Evolutionary conservation across 2,329 filamentous ascomycete genomes (phyloP).

Genomic region (Beauveria sp.): DNA sequence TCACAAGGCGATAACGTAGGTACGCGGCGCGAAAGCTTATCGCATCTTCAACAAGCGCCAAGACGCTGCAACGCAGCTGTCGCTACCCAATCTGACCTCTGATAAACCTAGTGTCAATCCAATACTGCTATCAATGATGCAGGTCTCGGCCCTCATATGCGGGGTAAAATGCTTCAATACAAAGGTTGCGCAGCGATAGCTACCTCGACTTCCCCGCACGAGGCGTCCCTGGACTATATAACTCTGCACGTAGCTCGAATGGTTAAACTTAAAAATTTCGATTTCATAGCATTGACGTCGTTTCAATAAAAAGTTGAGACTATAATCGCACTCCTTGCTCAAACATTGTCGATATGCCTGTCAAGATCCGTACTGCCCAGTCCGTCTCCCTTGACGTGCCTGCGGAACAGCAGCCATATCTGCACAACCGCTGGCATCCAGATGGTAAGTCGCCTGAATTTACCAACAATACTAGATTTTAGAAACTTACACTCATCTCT

Average conservation of each 20-base stretch:
- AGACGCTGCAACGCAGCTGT: neutral
- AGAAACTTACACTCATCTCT: neutral
- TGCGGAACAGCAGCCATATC: slow-evolving; percentile 57
- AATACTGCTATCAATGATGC: neutral
- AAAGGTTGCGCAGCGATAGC: neutral
- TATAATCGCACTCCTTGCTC: neutral
- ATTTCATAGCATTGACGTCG: neutral
- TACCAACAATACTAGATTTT: neutral
- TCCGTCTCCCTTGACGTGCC: slow-evolving; percentile 68
- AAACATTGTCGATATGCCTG: slow-evolving; percentile 16
- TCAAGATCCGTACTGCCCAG: slow-evolving; percentile 59
- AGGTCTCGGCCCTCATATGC: neutral
- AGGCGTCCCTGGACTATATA: neutral
- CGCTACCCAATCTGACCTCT: neutral
- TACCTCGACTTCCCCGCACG: neutral
- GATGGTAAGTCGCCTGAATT: slow-evolving; percentile 52
- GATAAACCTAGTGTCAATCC: slow-evolving; percentile 4
- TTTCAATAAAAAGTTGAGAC: neutral
- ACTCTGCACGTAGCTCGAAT: neutral
- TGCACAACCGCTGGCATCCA: slow-evolving; percentile 90
- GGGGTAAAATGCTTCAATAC: neutral
- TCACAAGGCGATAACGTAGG: neutral
- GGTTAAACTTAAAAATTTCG: neutral
- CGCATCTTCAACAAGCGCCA: neutral
- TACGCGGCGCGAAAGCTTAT: neutral